Percentiles rank a stretch among this genome's conserved stretches.
Evolutionary conservation across 345 rosid species (phyloP).

Genomic region (Eucalyptus victrix): DNA sequence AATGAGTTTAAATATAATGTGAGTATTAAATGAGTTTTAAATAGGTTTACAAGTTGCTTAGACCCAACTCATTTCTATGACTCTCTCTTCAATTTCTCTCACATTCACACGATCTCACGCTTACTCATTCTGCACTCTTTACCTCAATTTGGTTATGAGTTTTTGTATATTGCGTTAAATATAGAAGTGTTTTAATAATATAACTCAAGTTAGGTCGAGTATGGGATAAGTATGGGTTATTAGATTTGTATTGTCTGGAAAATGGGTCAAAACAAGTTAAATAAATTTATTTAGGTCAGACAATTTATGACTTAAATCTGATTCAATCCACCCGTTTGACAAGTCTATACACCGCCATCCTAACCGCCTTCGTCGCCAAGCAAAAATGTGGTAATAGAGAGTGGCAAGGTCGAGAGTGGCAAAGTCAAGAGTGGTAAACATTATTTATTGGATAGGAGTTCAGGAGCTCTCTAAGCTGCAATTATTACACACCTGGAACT

Average conservation of each 20-base stretch:
- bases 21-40: too few species aligned
- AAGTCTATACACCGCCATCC: fast-evolving
- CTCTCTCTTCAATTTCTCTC: too few species aligned
- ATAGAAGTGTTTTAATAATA: too few species aligned
- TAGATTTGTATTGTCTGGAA: too few species aligned
- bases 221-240: fast-evolving
- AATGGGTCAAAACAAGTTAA: fast-evolving
- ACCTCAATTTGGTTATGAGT: too few species aligned
- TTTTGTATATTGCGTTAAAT: fast-evolving
- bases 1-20: too few species aligned
- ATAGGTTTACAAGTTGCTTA: too few species aligned
- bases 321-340: fast-evolving
- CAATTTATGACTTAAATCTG: fast-evolving
- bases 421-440: background rate
- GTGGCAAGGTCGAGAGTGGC: background rate
- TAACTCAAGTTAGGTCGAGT: fast-evolving
- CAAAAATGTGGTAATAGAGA: background rate
- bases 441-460: background rate
- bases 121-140: fast-evolving
- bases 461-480: background rate
- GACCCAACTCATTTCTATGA: fast-evolving
- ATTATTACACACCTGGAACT: background rate
- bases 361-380: background rate
- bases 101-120: fast-evolving
- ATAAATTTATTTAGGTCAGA: too few species aligned